Evolutionary conservation across 129 eudicot genomes (phyloP).

Genomic region (Deinandra increscens): DNA sequence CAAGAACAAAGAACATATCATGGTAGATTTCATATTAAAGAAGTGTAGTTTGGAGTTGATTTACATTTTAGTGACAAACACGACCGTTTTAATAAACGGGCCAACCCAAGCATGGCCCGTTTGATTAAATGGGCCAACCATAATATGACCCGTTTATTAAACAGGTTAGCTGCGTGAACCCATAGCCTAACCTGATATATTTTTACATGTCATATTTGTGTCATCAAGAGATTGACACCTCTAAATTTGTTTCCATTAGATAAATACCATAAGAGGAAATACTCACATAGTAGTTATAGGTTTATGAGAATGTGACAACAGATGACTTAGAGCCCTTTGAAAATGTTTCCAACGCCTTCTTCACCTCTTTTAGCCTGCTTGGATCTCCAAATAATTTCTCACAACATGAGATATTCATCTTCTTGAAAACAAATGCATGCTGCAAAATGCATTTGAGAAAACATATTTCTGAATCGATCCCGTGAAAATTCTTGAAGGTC

Average conservation of each 20-base stretch:
- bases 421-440: constrained; percentile 43
- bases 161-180: not conserved
- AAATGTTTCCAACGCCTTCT: constrained; percentile 24
- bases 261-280: not conserved
- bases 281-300: constrained; percentile 28
- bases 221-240: not conserved
- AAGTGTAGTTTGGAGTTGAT: too few species aligned
- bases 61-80: too few species aligned
- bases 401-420: constrained; percentile 34
- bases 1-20: not conserved
- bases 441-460: constrained; percentile 42
- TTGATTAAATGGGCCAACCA: not conserved
- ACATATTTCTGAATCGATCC: constrained; percentile 45
- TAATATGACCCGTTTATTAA: not conserved
- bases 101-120: not conserved
- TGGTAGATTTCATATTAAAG: not conserved
- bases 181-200: not conserved
- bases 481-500: constrained; percentile 40
- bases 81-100: too few species aligned
- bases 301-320: constrained; percentile 37
- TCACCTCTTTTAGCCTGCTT: constrained; percentile 31
- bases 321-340: constrained; percentile 37
- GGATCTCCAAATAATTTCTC: constrained; percentile 34
- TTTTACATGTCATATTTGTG: not conserved
- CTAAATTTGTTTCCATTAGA: not conserved